Conservation (phyloP, 148 eudicot species). For the Arctostaphylos glauca region DNA sequence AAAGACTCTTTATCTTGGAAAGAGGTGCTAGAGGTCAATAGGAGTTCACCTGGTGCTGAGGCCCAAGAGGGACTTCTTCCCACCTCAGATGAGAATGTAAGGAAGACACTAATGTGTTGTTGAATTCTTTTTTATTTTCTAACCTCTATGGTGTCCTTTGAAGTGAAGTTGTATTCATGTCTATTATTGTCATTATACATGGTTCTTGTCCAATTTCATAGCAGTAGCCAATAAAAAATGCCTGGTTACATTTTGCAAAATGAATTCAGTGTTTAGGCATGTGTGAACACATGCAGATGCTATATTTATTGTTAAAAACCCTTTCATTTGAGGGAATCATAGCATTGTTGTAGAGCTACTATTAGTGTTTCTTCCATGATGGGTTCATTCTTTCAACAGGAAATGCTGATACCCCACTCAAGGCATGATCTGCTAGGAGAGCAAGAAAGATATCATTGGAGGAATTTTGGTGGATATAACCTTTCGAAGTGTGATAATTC, state of each 20-base stretch:
- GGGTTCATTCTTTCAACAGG: slow-evolving; percentile 11
- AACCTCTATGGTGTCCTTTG: not conserved
- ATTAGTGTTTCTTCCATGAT: not conserved
- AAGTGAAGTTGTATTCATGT: not conserved
- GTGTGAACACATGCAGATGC: not conserved
- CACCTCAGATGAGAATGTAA: slow-evolving; percentile 7
- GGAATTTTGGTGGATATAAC: slow-evolving; percentile 20
- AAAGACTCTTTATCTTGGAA: slow-evolving; percentile 19
- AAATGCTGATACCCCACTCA: not conserved
- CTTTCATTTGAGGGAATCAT: not conserved
- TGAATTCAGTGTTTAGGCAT: not conserved
- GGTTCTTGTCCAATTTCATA: not conserved
- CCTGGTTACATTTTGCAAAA: slow-evolving; percentile 1
- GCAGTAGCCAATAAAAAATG: not conserved
- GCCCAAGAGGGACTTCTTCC: slow-evolving; percentile 6
- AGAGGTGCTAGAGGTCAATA: slow-evolving; percentile 9
- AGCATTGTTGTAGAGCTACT: not conserved
- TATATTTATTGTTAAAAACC: not conserved
- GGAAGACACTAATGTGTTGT: not conserved
- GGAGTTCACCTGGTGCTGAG: slow-evolving; percentile 10
- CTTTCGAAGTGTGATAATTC: slow-evolving; percentile 27
- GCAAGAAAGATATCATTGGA: slow-evolving; percentile 14
- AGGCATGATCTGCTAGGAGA: not conserved
- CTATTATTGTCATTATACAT: not conserved
- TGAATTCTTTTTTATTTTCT: not conserved